Evolutionary conservation across 164 flowering plant genomes (phyloP).

Genomic region (Vitis rotundifolia): DNA sequence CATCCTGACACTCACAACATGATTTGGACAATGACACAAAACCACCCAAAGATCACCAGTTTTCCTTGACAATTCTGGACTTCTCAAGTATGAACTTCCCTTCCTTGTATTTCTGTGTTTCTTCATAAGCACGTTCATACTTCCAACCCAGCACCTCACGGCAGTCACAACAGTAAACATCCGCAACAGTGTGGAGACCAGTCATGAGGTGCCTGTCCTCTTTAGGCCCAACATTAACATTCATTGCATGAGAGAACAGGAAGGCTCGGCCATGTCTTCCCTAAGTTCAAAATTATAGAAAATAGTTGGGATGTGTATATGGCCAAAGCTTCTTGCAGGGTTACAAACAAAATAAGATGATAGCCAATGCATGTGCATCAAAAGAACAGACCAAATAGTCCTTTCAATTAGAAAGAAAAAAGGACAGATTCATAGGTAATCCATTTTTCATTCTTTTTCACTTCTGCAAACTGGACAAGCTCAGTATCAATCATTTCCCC

Average conservation of each 20-base stretch:
- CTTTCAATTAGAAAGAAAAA: too few species aligned
- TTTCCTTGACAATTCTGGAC: constrained; percentile 50
- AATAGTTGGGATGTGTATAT: background rate
- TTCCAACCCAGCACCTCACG: constrained; percentile 63
- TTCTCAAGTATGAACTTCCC: constrained; percentile 64
- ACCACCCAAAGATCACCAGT: constrained; percentile 30
- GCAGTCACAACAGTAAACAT: constrained; percentile 51
- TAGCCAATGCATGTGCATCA: background rate
- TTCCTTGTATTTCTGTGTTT: constrained; percentile 66
- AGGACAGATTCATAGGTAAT: too few species aligned
- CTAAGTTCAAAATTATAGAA: constrained; percentile 19
- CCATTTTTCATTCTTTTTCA: too few species aligned
- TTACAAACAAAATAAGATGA: background rate
- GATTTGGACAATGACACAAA: background rate
- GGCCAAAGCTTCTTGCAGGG: background rate
- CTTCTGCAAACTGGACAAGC: too few species aligned
- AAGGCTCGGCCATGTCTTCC: constrained; percentile 58
- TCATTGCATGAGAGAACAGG: constrained; percentile 60
- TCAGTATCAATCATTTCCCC: too few species aligned
- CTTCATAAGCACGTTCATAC: constrained; percentile 56
- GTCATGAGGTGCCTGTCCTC: constrained; percentile 57
- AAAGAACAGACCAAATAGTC: background rate
- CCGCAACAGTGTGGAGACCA: constrained; percentile 64
- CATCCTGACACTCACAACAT: constrained; percentile 16
- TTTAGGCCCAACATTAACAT: constrained; percentile 47